phyloP scores from a whole-genome alignment of 441 rosid species.

The Erodium texanum region DNA sequence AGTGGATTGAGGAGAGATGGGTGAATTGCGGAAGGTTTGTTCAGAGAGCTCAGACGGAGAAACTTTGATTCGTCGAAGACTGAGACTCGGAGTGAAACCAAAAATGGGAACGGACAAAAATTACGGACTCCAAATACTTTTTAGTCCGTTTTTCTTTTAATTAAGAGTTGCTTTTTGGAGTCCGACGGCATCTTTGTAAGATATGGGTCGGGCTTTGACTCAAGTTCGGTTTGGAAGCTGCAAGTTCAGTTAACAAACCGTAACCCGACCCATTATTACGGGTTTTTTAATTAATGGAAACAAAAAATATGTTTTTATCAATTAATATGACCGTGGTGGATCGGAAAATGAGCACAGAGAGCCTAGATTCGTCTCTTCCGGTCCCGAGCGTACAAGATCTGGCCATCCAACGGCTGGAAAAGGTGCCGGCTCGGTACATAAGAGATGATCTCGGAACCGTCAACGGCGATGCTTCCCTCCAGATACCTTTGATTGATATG shows the following conservation, averaged over 20 bases:
- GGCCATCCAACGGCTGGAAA: conserved; percentile 18
- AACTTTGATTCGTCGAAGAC: not conserved
- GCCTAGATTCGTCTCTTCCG: conserved; percentile 24
- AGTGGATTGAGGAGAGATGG: not conserved
- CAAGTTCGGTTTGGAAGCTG: too few relatives aligned
- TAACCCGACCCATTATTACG: too few relatives aligned
- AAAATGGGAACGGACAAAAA: not conserved
- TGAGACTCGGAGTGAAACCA: not conserved
- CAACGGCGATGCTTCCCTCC: not conserved
- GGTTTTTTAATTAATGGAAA: too few relatives aligned
- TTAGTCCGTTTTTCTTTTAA: not conserved
- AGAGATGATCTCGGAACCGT: conserved; percentile 14
- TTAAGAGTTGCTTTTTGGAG: not conserved
- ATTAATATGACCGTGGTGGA: too few relatives aligned
- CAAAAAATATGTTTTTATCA: too few relatives aligned
- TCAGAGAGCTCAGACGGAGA: not conserved
- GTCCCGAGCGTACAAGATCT: conserved; percentile 33
- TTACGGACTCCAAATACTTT: not conserved
- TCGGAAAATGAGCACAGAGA: conserved; percentile 1
- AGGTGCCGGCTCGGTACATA: conserved; percentile 25
- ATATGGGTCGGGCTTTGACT: not conserved
- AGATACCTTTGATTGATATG: conserved; percentile 32
- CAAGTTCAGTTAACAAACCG: too few relatives aligned
- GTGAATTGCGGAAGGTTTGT: not conserved
- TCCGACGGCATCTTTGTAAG: not conserved